These are phyloP conservation scores for Gossypium lobatum DNA, from an alignment of 441 rosid genomes.

Conservation along the genomic window DNA sequence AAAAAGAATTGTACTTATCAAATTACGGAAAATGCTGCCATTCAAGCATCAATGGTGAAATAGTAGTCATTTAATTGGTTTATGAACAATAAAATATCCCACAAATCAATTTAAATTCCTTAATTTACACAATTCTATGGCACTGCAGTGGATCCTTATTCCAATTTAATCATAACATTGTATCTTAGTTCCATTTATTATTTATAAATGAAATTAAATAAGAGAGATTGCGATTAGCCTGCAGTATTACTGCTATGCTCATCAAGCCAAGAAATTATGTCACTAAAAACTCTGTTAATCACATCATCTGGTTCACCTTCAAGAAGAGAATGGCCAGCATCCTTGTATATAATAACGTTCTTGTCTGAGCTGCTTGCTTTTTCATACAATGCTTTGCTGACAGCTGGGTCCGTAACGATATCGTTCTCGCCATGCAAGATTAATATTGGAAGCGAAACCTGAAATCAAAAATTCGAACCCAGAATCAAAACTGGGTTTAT, in stretches of 20 bases:
- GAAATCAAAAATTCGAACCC: not conserved
- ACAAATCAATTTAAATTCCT: not conserved
- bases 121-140: not conserved
- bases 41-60: not conserved
- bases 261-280: slow-evolving; percentile 77
- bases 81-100: not conserved
- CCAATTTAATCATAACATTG: not conserved
- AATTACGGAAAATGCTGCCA: not conserved
- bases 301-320: slow-evolving; percentile 86
- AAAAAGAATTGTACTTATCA: not conserved
- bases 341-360: slow-evolving; percentile 53
- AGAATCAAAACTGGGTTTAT: not conserved
- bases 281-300: slow-evolving; percentile 56
- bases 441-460: slow-evolving; percentile 79
- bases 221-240: not conserved
- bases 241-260: slow-evolving; percentile 27
- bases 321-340: slow-evolving; percentile 66
- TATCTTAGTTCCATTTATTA: not conserved
- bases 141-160: not conserved
- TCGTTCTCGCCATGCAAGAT: slow-evolving; percentile 85
- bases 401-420: slow-evolving; percentile 77
- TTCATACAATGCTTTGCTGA: slow-evolving; percentile 70
- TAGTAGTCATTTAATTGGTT: not conserved
- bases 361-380: slow-evolving; percentile 80
- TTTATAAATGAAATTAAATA: not conserved